Percentiles rank a stretch among this genome's conserved stretches.
Evolutionary conservation across 352 stramenopile species (phyloP).

Genomic region (Phytophthora colocasiae): DNA sequence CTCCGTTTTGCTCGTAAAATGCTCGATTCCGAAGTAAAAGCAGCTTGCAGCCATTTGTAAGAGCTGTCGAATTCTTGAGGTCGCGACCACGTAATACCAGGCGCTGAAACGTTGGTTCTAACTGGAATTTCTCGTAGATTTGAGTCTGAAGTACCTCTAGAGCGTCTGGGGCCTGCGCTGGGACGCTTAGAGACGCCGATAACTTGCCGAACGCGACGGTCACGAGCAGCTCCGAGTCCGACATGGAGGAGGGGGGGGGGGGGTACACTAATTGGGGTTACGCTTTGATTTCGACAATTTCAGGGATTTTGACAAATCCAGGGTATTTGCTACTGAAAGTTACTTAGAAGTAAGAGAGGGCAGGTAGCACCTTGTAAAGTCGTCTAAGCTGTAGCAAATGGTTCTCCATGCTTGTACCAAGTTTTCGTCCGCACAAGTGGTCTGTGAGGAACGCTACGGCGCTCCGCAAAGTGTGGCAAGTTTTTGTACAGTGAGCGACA

Average conservation of each 20-base stretch:
- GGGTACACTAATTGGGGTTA: too few relatives aligned
- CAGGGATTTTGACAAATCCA: too few relatives aligned
- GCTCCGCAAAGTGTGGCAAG: too few relatives aligned
- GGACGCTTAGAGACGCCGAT: constrained; percentile 35
- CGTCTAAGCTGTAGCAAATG: too few relatives aligned
- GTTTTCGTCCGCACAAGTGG: too few relatives aligned
- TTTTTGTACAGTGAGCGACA: too few relatives aligned
- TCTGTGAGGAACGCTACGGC: too few relatives aligned
- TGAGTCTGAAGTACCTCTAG: constrained; percentile 41
- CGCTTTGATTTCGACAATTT: too few relatives aligned
- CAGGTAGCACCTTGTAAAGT: too few relatives aligned
- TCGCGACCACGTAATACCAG: constrained; percentile 62
- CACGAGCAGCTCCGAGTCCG: constrained; percentile 34
- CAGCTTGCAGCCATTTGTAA: constrained; percentile 51
- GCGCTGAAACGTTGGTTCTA: constrained; percentile 57
- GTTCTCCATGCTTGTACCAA: too few relatives aligned
- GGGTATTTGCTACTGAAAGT: too few relatives aligned
- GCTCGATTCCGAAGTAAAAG: constrained; percentile 50
- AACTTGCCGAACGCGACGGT: constrained; percentile 62
- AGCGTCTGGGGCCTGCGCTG: constrained; percentile 27
- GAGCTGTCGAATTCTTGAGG: constrained; percentile 31
- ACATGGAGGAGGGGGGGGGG: constrained; percentile 1
- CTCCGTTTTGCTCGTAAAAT: constrained; percentile 32
- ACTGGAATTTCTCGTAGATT: constrained; percentile 40
- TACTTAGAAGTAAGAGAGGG: too few relatives aligned